phyloP scores from a whole-genome alignment of 352 stramenopile species.

The Elongisporangium undulatum region DNA sequence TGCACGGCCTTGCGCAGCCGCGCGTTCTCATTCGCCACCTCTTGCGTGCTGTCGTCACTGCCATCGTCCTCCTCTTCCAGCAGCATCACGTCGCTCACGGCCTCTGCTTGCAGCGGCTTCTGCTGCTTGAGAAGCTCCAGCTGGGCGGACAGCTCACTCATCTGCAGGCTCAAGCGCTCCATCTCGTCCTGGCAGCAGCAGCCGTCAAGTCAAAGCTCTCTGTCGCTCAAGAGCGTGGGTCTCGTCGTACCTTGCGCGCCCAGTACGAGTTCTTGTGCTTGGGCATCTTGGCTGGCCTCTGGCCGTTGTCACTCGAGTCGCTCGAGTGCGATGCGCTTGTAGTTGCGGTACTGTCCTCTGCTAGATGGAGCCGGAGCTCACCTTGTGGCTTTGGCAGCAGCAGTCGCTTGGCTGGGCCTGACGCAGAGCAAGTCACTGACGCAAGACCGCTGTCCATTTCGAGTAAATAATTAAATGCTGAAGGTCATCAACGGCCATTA shows the following conservation, averaged over 20 bases:
- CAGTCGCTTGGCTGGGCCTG: not conserved
- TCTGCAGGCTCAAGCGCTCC: not conserved
- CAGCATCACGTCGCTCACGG: not conserved
- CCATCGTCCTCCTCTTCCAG: not conserved
- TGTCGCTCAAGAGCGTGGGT: not conserved
- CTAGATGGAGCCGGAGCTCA: not conserved
- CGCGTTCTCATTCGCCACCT: not conserved
- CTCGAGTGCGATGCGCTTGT: not conserved
- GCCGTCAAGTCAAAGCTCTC: not conserved
- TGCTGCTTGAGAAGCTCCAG: not conserved
- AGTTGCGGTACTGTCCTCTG: not conserved
- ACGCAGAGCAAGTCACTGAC: not conserved
- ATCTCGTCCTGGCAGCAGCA: not conserved
- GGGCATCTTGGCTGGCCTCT: not conserved
- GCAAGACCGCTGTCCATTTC: too few relatives aligned
- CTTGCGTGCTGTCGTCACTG: not conserved
- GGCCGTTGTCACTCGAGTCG: not conserved
- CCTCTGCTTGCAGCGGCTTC: not conserved
- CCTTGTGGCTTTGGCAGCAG: not conserved
- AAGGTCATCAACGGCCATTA: too few relatives aligned
- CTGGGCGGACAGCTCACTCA: not conserved
- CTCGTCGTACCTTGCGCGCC: not conserved
- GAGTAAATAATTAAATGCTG: too few relatives aligned
- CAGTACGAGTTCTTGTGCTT: not conserved
- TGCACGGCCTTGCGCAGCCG: not conserved